A percentile compares a stretch with the other conserved stretches of the same genome.
phyloP scores from a whole-genome alignment of 176 grass and related monocot genomes.

The Aegilops sharonensis region DNA sequence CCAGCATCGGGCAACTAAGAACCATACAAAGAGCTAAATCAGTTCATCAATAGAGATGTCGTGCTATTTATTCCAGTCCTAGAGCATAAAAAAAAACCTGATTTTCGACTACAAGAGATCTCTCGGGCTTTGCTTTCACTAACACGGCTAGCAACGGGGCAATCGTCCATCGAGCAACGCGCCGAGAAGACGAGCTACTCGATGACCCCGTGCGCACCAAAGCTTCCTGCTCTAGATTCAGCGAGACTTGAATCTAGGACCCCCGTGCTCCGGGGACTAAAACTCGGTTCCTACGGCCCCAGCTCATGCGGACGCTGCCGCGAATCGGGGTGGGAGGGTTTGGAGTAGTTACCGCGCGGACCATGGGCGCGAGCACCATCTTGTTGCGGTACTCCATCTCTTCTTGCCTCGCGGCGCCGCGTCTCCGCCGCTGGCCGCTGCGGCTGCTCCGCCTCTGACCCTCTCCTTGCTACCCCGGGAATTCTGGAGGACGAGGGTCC shows the following conservation, averaged over 20 bases:
- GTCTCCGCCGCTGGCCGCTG: neutral
- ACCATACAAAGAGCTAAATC: neutral
- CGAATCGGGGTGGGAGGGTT: neutral
- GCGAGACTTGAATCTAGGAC: neutral
- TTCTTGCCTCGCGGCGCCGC: neutral
- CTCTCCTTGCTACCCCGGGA: neutral
- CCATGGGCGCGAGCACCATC: slow-evolving; percentile 86
- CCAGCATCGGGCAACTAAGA: neutral
- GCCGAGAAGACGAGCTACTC: neutral
- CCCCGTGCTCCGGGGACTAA: neutral
- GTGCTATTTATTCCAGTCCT: neutral
- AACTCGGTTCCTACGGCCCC: neutral
- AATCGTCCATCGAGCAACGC: neutral
- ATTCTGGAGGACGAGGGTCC: slow-evolving; percentile 19
- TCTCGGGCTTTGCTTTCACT: neutral
- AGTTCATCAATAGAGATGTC: neutral
- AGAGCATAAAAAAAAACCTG: neutral
- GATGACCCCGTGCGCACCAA: neutral
- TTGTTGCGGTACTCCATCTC: slow-evolving; percentile 81
- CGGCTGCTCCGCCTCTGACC: neutral
- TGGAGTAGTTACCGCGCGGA: slow-evolving; percentile 70
- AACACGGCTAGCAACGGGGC: neutral
- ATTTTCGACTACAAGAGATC: neutral
- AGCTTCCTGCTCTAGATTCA: neutral
- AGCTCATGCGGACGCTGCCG: neutral